These are phyloP conservation scores for Hymenoscyphus fructigenus DNA, from an alignment of 2,329 filamentous ascomycete species.

Conservation along the genomic window DNA sequence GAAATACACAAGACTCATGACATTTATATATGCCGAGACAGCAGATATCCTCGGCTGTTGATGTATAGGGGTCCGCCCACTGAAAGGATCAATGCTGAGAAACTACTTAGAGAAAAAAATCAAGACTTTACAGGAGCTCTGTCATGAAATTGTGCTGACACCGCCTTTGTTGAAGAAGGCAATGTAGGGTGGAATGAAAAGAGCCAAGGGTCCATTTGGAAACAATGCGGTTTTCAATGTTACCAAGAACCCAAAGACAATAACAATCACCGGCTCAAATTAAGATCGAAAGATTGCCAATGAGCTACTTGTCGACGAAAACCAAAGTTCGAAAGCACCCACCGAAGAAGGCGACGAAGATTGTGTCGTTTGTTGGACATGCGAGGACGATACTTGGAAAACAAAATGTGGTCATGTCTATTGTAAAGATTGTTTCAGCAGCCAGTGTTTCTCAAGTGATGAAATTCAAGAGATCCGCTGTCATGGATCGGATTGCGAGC, in stretches of 20 bases:
- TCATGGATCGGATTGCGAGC: constrained; percentile 11
- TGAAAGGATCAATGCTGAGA: neutral
- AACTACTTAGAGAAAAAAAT: neutral
- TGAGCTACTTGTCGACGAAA: constrained; percentile 8
- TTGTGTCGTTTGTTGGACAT: constrained; percentile 41
- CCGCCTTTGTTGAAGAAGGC: constrained; percentile 10
- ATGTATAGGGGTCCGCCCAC: constrained; percentile 20
- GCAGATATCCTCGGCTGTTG: constrained; percentile 33
- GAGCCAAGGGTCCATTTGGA: constrained; percentile 37
- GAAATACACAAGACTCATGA: neutral
- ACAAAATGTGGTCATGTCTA: constrained; percentile 44
- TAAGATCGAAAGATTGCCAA: constrained; percentile 8
- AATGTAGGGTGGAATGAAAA: constrained; percentile 31
- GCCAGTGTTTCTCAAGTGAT: constrained; percentile 34
- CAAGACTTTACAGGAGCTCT: neutral
- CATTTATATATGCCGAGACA: constrained; percentile 36
- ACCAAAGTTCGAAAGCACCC: neutral
- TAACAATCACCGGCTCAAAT: constrained; percentile 28
- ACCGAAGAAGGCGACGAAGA: constrained; percentile 13
- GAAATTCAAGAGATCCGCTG: constrained; percentile 21
- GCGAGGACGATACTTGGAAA: constrained; percentile 39
- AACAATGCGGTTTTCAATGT: constrained; percentile 38
- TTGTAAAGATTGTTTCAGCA: constrained; percentile 44
- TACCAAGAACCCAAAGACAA: constrained; percentile 35
- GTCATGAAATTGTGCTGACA: constrained; percentile 7